Percentiles rank a stretch among this genome's conserved stretches.
Conservation (phyloP, 2,329 filamentous ascomycete genomes). For the Metarhizium robertsii region DNA sequence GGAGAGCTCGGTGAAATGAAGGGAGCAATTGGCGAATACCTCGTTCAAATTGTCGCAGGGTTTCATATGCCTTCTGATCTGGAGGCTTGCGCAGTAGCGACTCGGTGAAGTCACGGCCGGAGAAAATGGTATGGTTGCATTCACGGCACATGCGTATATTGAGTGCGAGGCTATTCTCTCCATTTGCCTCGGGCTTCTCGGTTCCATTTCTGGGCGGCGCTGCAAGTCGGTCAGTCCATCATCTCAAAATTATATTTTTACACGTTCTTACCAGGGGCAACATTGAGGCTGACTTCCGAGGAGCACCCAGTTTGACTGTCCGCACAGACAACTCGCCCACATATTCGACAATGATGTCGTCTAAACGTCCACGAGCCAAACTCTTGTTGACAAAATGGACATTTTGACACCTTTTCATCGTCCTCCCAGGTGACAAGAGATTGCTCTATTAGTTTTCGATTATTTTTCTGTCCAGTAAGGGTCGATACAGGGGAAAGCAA, state of each 20-base stretch:
- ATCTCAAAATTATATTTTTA: not conserved
- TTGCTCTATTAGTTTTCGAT: conserved; percentile 77
- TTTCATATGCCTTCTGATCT: conserved; percentile 73
- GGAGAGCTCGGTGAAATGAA: conserved; percentile 69
- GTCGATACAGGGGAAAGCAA: conserved; percentile 52
- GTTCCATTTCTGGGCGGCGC: conserved; percentile 22
- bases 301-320: conserved; percentile 81
- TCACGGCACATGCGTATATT: conserved; percentile 90
- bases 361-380: conserved; percentile 91
- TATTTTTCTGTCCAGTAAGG: conserved; percentile 59
- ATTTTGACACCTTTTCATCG: conserved; percentile 67
- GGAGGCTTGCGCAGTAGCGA: conserved; percentile 59
- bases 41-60: conserved; percentile 76
- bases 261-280: conserved; percentile 41
- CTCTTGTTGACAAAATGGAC: conserved; percentile 92
- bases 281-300: conserved; percentile 69
- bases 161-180: conserved; percentile 49
- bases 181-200: conserved; percentile 27
- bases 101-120: conserved; percentile 66
- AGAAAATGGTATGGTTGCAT: conserved; percentile 57
- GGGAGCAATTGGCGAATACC: conserved; percentile 77
- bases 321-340: conserved; percentile 85
- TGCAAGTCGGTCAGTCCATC: not conserved
- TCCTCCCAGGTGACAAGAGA: conserved; percentile 94
- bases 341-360: conserved; percentile 89